Conservation (phyloP, 164 flowering plant genomes). For the Brasenia schreberi region DNA sequence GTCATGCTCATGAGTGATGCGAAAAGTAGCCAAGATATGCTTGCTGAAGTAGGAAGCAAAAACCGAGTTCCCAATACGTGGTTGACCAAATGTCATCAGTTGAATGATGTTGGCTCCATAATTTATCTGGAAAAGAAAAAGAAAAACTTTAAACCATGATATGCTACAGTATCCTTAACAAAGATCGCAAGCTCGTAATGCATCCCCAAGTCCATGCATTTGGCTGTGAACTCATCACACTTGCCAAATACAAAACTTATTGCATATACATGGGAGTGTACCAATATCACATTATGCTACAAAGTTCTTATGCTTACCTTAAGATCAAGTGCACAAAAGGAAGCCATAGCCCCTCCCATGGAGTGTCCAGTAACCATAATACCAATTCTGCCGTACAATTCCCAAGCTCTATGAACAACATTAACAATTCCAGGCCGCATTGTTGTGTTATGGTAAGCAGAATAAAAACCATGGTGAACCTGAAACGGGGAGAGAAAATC, state of each 20-base stretch:
- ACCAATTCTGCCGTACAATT: conserved; percentile 46
- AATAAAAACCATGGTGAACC: conserved; percentile 97
- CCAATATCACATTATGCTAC: background rate
- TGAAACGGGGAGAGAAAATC: conserved; percentile 17
- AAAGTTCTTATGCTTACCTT: conserved; percentile 23
- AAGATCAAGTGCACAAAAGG: conserved; percentile 88
- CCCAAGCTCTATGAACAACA: conserved; percentile 58
- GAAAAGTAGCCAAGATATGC: conserved; percentile 58
- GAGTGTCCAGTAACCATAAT: conserved; percentile 95
- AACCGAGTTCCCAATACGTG: conserved; percentile 89
- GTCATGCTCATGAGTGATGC: conserved; percentile 77
- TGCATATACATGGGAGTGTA: too few species aligned
- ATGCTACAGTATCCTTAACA: too few species aligned
- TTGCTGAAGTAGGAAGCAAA: conserved; percentile 70
- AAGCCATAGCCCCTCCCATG: conserved; percentile 99
- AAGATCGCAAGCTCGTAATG: too few species aligned
- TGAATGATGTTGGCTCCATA: conserved; percentile 35
- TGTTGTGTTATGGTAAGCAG: conserved; percentile 86
- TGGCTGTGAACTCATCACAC: too few species aligned
- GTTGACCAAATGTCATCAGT: conserved; percentile 96
- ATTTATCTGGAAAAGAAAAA: conserved; percentile 40
- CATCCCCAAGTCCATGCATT: too few species aligned
- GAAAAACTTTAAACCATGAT: too few species aligned
- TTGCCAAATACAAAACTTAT: too few species aligned
- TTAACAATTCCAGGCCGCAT: conserved; percentile 52